Conservation (phyloP, 1,284 basidiomycete genomes). For the Chondrostereum purpureum region DNA sequence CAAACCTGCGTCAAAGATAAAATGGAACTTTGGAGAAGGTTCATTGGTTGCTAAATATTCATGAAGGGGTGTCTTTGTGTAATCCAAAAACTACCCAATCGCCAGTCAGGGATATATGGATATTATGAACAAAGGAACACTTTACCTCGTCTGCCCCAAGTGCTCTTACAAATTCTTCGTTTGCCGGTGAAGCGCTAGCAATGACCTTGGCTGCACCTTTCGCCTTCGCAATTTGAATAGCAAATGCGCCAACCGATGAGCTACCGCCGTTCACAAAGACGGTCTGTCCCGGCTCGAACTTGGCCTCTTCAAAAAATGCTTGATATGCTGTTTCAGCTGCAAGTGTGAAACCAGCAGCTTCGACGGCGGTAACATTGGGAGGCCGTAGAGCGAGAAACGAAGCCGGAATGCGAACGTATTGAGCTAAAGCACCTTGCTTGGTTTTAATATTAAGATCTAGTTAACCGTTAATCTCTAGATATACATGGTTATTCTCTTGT, state of each 20-base stretch:
- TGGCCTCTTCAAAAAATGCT: slow-evolving; percentile 34
- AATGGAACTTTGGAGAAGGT: slow-evolving; percentile 25
- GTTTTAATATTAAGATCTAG: slow-evolving; percentile 16
- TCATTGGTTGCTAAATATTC: slow-evolving; percentile 26
- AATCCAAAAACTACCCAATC: slow-evolving; percentile 36
- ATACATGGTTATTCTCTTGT: not conserved
- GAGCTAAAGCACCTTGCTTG: slow-evolving; percentile 44
- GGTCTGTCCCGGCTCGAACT: slow-evolving; percentile 38
- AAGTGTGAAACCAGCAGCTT: slow-evolving; percentile 54
- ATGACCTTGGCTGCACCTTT: slow-evolving; percentile 47
- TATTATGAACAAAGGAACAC: not conserved
- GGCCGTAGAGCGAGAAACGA: slow-evolving; percentile 40
- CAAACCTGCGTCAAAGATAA: slow-evolving; percentile 28
- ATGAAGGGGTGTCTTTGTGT: slow-evolving; percentile 31
- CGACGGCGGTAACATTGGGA: slow-evolving; percentile 34
- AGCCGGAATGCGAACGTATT: slow-evolving; percentile 43
- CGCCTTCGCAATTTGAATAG: slow-evolving; percentile 59
- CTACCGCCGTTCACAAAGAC: slow-evolving; percentile 65
- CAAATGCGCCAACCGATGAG: slow-evolving; percentile 54
- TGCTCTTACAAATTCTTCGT: slow-evolving; percentile 34
- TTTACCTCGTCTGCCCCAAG: slow-evolving; percentile 38
- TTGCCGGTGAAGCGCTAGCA: slow-evolving; percentile 48
- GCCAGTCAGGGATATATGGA: not conserved
- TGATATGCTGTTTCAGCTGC: slow-evolving; percentile 53
- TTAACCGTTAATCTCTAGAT: not conserved